These are phyloP conservation scores for Coniferiporia sulphurascens DNA, from an alignment of 1,284 basidiomycete genomes.

Conservation along the genomic window DNA sequence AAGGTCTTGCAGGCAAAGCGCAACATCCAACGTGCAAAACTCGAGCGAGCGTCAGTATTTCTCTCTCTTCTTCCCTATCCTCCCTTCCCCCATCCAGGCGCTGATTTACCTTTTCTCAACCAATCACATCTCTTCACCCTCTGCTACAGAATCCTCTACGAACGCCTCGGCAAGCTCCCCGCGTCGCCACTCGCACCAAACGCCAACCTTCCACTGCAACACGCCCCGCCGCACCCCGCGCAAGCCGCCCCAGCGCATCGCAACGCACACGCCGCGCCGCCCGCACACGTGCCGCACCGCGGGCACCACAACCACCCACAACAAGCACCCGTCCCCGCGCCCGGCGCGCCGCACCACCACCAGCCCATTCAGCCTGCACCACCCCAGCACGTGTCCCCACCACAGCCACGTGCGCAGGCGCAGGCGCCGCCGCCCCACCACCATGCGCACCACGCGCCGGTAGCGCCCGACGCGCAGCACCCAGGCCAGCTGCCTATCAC, in stretches of 20 bases:
- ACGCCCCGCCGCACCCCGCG: slow-evolving; percentile 45
- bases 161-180: slow-evolving; percentile 59
- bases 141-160: slow-evolving; percentile 61
- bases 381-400: too few species aligned
- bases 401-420: too few species aligned
- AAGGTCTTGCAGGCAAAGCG: slow-evolving; percentile 79
- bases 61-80: slow-evolving; percentile 20
- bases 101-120: slow-evolving; percentile 18
- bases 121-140: slow-evolving; percentile 22
- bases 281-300: not conserved
- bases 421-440: too few species aligned
- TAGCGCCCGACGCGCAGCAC: slow-evolving; percentile 5
- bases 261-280: not conserved
- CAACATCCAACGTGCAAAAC: slow-evolving; percentile 82
- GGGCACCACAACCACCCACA: not conserved
- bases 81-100: slow-evolving; percentile 19
- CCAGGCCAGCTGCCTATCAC: slow-evolving; percentile 14
- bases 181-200: slow-evolving; percentile 41
- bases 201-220: slow-evolving; percentile 23
- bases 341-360: not conserved
- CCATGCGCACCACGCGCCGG: not conserved
- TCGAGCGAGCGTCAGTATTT: slow-evolving; percentile 79
- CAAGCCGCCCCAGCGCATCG: slow-evolving; percentile 33
- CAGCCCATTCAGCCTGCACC: not conserved
- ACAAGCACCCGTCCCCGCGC: not conserved